phyloP scores from a whole-genome alignment of 441 rosid species.

The Adansonia gregorii region DNA sequence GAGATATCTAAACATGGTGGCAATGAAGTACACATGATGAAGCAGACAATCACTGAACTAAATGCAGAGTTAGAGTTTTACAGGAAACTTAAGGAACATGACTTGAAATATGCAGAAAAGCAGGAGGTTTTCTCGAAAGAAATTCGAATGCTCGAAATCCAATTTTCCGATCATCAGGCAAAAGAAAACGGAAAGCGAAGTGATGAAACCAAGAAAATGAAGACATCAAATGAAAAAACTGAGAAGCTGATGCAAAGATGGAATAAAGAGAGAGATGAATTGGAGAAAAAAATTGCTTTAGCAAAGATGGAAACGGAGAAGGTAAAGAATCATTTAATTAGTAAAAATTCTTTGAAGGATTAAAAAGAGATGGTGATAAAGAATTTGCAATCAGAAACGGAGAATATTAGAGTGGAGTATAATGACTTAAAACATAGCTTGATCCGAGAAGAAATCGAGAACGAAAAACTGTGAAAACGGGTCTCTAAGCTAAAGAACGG shows the following conservation, averaged over 20 bases:
- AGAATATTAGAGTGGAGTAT: conserved; percentile 50
- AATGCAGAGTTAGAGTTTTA: conserved; percentile 46
- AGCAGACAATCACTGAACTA: conserved; percentile 47
- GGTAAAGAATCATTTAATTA: conserved; percentile 49
- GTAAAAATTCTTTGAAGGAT: conserved; percentile 50
- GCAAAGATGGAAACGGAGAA: conserved; percentile 61
- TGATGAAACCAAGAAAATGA: conserved; percentile 39
- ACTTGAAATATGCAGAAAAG: conserved; percentile 39
- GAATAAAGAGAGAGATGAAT: conserved; percentile 58
- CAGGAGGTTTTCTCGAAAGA: conserved; percentile 47
- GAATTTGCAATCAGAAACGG: conserved; percentile 55
- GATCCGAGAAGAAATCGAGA: conserved; percentile 65
- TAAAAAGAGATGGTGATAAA: conserved; percentile 55
- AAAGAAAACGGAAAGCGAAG: conserved; percentile 38
- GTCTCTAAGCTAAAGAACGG: conserved; percentile 53
- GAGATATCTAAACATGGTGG: conserved; percentile 14
- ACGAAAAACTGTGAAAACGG: conserved; percentile 56
- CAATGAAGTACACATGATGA: conserved; percentile 42
- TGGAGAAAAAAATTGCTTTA: conserved; percentile 45
- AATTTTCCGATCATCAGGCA: conserved; percentile 27
- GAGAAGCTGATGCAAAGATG: conserved; percentile 50
- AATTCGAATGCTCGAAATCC: conserved; percentile 40
- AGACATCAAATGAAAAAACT: conserved; percentile 48
- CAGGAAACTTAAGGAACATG: conserved; percentile 51
- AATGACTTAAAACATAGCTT: conserved; percentile 50